Evolutionary conservation across 2,329 filamentous ascomycete genomes (phyloP).

Genomic region (Thielaviopsis cerberus): DNA sequence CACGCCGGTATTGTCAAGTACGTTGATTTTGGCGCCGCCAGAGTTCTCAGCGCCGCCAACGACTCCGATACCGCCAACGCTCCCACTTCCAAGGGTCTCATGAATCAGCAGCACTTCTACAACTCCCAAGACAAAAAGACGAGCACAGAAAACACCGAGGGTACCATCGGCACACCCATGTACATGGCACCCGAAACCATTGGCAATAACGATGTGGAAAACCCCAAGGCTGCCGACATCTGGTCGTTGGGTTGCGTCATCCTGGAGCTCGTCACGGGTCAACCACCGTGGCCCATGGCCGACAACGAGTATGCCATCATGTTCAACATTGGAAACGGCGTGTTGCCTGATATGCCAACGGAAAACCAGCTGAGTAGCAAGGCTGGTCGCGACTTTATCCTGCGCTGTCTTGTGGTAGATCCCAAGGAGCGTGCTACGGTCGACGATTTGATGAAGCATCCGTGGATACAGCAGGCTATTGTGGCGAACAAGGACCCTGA

Average conservation of each 20-base stretch:
- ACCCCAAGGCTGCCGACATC: constrained; percentile 75
- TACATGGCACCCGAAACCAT: constrained; percentile 99
- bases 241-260: constrained; percentile 96
- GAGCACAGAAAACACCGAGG: background rate
- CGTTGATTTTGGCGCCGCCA: constrained; percentile 93
- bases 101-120: constrained; percentile 38
- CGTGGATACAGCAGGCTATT: constrained; percentile 51
- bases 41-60: constrained; percentile 85
- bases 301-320: constrained; percentile 99
- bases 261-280: constrained; percentile 89
- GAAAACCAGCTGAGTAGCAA: constrained; percentile 71
- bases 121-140: constrained; percentile 22
- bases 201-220: constrained; percentile 47
- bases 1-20: constrained; percentile 98
- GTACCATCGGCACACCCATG: constrained; percentile 94
- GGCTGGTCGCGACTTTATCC: constrained; percentile 71
- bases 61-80: constrained; percentile 50
- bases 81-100: constrained; percentile 23
- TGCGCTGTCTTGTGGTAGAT: constrained; percentile 71
- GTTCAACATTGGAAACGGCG: constrained; percentile 98
- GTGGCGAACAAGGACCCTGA: constrained; percentile 48
- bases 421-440: constrained; percentile 62
- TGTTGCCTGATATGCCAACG: constrained; percentile 68
- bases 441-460: constrained; percentile 77
- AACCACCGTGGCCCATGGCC: constrained; percentile 81